Evolutionary conservation across 2,329 filamentous ascomycete species (phyloP).

Genomic region (Fusarium dlaminii): DNA sequence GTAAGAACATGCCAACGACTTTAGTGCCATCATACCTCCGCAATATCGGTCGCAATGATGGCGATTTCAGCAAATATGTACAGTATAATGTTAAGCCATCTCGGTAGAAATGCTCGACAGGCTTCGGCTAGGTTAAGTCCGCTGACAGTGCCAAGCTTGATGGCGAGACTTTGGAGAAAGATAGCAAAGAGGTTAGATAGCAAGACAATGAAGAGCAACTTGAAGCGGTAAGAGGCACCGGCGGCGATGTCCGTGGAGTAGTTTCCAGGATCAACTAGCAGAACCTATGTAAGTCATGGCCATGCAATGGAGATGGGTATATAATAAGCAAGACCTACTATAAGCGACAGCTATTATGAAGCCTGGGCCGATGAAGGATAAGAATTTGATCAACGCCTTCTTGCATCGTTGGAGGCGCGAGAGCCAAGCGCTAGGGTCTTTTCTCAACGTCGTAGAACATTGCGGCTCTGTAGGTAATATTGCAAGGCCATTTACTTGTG

Average conservation of each 20-base stretch:
- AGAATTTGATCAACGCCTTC: neutral
- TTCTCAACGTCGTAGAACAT: fast-evolving
- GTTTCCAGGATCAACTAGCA: constrained; percentile 3
- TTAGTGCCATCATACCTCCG: constrained; percentile 56
- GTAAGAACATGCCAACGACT: neutral
- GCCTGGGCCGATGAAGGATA: neutral
- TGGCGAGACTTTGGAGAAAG: constrained; percentile 72
- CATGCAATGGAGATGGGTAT: neutral
- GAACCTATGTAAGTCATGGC: fast-evolving
- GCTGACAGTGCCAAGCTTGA: constrained; percentile 75
- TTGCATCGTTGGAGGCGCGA: neutral
- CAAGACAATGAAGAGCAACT: neutral
- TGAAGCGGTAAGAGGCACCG: neutral
- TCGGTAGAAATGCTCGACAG: constrained; percentile 71
- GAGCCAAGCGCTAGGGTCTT: fast-evolving
- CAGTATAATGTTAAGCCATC: constrained; percentile 70
- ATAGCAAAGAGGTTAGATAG: constrained; percentile 70
- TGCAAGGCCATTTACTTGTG: fast-evolving
- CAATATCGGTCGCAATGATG: constrained; percentile 77
- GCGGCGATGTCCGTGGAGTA: constrained; percentile 9
- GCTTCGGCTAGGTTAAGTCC: constrained; percentile 74
- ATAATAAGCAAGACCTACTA: neutral
- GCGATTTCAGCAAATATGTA: constrained; percentile 72
- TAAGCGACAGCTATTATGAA: constrained; percentile 12
- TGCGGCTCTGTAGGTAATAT: neutral